Base-by-base conservation (phyloP, 2,329 filamentous ascomycete genomes). In the Sclerotinia subarctica region DNA sequence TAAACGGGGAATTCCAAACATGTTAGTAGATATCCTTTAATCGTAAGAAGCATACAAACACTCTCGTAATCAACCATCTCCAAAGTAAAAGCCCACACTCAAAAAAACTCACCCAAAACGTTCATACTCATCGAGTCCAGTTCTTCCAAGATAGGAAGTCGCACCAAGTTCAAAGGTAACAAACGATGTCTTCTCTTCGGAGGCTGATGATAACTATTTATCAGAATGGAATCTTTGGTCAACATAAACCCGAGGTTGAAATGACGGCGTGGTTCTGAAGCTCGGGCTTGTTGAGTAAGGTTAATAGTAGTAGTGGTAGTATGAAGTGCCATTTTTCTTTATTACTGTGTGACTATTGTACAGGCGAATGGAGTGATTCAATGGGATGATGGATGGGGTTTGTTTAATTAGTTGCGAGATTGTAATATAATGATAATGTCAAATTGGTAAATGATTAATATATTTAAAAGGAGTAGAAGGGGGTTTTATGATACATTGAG, bases 81-180 rank as follows among this genome's bases (percentile, higher is more conserved):
- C 15, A 42, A 42, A 5, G 1, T 21, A 17, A 35, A 24, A 24
- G 1, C 11, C 11, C 38, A 38, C 13, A 38, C 10, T 38, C 38
- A 38, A 38, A 11, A 24, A 46, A 26, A 65, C 63, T 57, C 53
- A 65, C 63, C 63, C 51, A 65, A 57, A 29, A 65, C 52, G 51
- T 62, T 62, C 53, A 56, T 65, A 57, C 51, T 65, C 52, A 57
- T 57, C 26, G 26, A 42, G 38, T 65, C 62, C 49, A 59, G 32
- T 47, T 59, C 57, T 26, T 60, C 42, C 21, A 47, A 47, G 29
- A 60, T 32, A 3, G 57, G 57, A 10, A 60, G 5, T 17, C 57
- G 42, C 42, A 32, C 19, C 13, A 32, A 32, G 19, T 60, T 47
- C 17, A 60, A 47, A 8, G 57, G 44, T 29, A 47, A 46, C 4